Conservation (phyloP, 1,284 basidiomycete species). For the Apiotrichum siamense region DNA sequence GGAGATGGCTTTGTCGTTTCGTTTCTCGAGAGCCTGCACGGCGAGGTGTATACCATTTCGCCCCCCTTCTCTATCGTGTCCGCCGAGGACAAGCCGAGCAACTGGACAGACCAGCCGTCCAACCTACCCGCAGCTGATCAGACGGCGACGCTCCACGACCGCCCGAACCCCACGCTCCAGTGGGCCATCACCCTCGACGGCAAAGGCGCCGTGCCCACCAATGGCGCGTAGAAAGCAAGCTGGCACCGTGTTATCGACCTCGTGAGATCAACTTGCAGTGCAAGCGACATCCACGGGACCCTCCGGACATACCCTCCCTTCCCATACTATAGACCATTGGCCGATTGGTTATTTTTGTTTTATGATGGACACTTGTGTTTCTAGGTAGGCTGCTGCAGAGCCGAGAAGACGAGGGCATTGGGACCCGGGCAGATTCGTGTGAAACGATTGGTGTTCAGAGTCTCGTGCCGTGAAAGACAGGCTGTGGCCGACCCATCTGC, state of each 20-base stretch:
- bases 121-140: constrained; percentile 11
- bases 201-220: not conserved
- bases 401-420: no score
- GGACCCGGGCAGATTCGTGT: no score
- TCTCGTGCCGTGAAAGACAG: no score
- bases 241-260: no score
- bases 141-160: constrained; percentile 36
- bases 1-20: constrained; percentile 39
- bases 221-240: not conserved
- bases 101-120: constrained; percentile 24
- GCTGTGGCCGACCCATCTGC: no score
- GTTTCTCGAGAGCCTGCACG: constrained; percentile 42
- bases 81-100: constrained; percentile 13
- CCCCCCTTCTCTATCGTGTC: constrained; percentile 39
- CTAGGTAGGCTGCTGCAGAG: no score
- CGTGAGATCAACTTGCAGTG: no score
- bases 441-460: no score
- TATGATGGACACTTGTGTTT: not conserved
- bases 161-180: constrained; percentile 42
- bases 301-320: no score
- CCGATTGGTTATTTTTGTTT: not conserved
- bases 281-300: no score
- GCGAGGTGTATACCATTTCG: constrained; percentile 40
- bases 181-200: constrained; percentile 42
- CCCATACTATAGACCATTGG: no score